These are phyloP conservation scores for Oryza glaberrima DNA, from an alignment of 176 grass and related monocot genomes.

Conservation along the genomic window DNA sequence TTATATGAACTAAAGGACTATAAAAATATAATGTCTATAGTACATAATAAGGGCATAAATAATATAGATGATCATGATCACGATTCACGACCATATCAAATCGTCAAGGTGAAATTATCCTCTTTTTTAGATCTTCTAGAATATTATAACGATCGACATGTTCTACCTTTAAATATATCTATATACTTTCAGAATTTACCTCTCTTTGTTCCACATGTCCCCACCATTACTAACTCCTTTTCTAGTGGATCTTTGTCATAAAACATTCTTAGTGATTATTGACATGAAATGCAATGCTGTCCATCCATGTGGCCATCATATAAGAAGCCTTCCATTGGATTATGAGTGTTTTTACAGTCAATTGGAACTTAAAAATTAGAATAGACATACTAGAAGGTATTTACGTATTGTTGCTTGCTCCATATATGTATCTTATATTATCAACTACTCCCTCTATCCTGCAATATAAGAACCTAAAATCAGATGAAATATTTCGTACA, in stretches of 20 bases:
- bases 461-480: too few relatives aligned
- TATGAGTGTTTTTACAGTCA: neutral
- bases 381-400: neutral
- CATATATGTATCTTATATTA: too few relatives aligned
- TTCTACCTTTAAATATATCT: conserved; percentile 24
- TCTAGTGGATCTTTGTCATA: conserved; percentile 20
- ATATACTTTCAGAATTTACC: conserved; percentile 47
- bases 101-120: neutral
- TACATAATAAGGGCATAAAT: neutral
- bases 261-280: conserved; percentile 35
- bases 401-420: neutral
- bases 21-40: neutral
- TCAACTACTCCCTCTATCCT: too few relatives aligned
- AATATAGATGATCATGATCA: conserved; percentile 13
- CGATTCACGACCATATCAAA: neutral
- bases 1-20: neutral
- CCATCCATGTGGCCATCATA: conserved; percentile 39
- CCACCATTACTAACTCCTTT: conserved; percentile 34
- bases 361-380: neutral
- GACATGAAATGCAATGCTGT: conserved; percentile 31
- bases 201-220: conserved; percentile 14
- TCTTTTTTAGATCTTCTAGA: conserved; percentile 19
- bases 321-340: conserved; percentile 27
- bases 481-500: too few relatives aligned
- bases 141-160: conserved; percentile 17